Conservation (phyloP, 345 rosid genomes). For the Eucalyptus tenuipes region DNA sequence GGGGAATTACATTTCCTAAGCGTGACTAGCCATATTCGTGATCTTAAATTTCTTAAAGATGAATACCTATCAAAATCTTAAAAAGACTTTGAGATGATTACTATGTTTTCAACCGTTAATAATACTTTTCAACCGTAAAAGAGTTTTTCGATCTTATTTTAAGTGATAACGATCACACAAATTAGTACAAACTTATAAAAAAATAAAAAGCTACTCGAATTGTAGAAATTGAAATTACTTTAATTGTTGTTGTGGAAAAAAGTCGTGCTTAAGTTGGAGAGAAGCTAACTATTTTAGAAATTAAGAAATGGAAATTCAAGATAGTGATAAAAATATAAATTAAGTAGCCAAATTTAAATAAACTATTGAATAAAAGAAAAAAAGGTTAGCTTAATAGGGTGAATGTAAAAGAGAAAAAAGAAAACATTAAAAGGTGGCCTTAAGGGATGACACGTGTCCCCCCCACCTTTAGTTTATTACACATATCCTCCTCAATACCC, state of each 20-base stretch:
- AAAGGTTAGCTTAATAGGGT: not conserved
- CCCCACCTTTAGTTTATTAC: not conserved
- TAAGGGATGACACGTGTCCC: not conserved
- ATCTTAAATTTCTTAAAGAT: not conserved
- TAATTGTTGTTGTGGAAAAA: not conserved
- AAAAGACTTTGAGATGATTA: not conserved
- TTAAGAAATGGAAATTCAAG: not conserved
- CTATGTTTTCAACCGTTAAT: not conserved
- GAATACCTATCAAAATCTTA: not conserved
- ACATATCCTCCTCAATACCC: not conserved
- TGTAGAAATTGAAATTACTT: not conserved
- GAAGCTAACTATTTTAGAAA: not conserved
- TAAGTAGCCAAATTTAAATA: not conserved
- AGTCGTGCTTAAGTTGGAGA: not conserved
- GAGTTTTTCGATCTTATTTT: not conserved
- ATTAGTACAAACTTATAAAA: not conserved
- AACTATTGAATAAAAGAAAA: not conserved
- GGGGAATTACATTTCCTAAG: not conserved
- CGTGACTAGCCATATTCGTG: not conserved
- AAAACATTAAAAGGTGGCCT: not conserved
- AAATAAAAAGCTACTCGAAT: not conserved
- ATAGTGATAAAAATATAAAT: not conserved
- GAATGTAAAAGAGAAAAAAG: not conserved
- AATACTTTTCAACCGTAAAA: not conserved
- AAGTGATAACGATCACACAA: not conserved